These are phyloP conservation scores for Aeminium ludgeri DNA, from an alignment of 495 filamentous ascomycete species.

Conservation along the genomic window DNA sequence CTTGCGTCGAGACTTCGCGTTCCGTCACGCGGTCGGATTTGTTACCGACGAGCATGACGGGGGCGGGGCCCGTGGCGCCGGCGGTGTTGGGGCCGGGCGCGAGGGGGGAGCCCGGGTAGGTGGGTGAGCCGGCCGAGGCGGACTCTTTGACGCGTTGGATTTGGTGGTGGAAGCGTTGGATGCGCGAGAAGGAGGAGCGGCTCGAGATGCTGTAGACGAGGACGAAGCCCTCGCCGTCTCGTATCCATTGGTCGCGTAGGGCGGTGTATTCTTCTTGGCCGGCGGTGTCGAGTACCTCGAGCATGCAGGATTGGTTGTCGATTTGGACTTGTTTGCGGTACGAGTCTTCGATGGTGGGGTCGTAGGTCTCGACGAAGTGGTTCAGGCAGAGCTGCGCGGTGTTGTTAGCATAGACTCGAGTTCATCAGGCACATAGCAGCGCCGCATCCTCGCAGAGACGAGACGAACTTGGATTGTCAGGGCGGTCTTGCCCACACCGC, in stretches of 20 bases:
- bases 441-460: neutral
- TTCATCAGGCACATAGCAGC: too few species aligned
- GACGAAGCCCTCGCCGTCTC: conserved; percentile 93
- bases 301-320: conserved; percentile 91
- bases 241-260: conserved; percentile 92
- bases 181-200: conserved; percentile 81
- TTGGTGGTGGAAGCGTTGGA: conserved; percentile 88
- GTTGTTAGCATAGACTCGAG: conserved; percentile 1
- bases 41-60: conserved; percentile 96
- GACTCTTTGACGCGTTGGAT: conserved; percentile 96
- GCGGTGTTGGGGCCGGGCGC: conserved; percentile 33
- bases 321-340: conserved; percentile 98
- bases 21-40: conserved; percentile 95
- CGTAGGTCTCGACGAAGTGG: conserved; percentile 77
- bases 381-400: conserved; percentile 48
- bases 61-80: conserved; percentile 50
- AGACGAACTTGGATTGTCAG: conserved; percentile 81
- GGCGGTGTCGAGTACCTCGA: conserved; percentile 94
- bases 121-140: conserved; percentile 52
- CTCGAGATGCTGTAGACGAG: conserved; percentile 97
- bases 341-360: conserved; percentile 93
- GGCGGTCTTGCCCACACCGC: conserved; percentile 91
- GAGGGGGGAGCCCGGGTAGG: conserved; percentile 51
- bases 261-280: conserved; percentile 99
- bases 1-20: conserved; percentile 89